Percentiles rank a stretch among this genome's conserved stretches.
phyloP scores from a whole-genome alignment of 441 rosid genomes.

The Mallotus repandus region DNA sequence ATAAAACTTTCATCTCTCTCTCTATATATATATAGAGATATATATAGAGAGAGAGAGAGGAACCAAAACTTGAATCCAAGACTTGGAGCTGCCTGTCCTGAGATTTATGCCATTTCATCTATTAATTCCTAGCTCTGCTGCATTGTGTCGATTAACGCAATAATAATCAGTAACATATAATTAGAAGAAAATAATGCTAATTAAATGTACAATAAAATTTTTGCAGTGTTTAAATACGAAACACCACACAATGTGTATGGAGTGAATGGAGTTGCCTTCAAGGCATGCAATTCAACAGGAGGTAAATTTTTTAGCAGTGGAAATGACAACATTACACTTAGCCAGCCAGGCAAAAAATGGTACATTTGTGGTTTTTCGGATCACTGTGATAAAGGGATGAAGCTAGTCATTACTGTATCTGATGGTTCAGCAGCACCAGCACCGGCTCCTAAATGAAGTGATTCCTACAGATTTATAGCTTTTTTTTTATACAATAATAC shows the following conservation, averaged over 20 bases:
- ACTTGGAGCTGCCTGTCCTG: too few species aligned
- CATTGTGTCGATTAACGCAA: too few species aligned
- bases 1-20: too few species aligned
- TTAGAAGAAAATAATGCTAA: neutral
- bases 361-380: slow-evolving; percentile 38
- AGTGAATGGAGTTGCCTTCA: slow-evolving; percentile 30
- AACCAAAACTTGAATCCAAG: too few species aligned
- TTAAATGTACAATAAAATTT: neutral
- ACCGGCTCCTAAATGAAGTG: neutral
- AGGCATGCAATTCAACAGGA: slow-evolving; percentile 20
- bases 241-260: slow-evolving; percentile 35
- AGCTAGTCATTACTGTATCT: slow-evolving; percentile 31
- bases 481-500: too few species aligned
- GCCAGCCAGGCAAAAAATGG: slow-evolving; percentile 36
- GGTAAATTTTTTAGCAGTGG: slow-evolving; percentile 22
- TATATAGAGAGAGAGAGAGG: too few species aligned
- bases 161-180: too few species aligned
- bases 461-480: neutral
- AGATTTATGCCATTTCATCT: too few species aligned
- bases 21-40: too few species aligned
- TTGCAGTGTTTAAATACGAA: slow-evolving; percentile 38
- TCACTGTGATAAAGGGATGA: slow-evolving; percentile 34
- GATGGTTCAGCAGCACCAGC: neutral
- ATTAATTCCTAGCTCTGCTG: too few species aligned
- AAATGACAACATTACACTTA: slow-evolving; percentile 31